Conservation (phyloP, 2,329 filamentous ascomycete genomes). For the Sordariomycetes sp. region DNA sequence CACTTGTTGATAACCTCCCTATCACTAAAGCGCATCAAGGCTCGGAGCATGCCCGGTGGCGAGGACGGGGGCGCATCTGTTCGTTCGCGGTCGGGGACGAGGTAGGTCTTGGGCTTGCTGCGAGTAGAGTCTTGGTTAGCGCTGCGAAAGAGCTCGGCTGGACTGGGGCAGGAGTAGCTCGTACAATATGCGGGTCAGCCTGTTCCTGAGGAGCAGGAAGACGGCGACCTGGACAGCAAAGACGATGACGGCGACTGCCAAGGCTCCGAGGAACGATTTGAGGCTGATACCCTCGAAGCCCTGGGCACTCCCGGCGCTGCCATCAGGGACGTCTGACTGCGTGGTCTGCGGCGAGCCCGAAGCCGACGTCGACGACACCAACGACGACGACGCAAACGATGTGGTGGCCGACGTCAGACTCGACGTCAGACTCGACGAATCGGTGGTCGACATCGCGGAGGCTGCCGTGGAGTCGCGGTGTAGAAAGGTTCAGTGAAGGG, state of each 20-base stretch:
- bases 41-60: slow-evolving; percentile 39
- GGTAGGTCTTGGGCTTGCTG: slow-evolving; percentile 74
- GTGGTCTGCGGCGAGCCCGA: neutral
- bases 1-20: slow-evolving; percentile 89
- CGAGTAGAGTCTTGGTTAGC: slow-evolving; percentile 7
- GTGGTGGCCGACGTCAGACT: neutral
- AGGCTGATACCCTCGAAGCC: slow-evolving; percentile 30
- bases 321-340: neutral
- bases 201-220: slow-evolving; percentile 71
- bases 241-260: slow-evolving; percentile 50
- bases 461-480: neutral
- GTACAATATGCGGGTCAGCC: slow-evolving; percentile 74
- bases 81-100: slow-evolving; percentile 76
- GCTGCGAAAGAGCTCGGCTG: neutral
- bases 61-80: slow-evolving; percentile 60
- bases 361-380: slow-evolving; percentile 6
- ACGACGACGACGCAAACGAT: slow-evolving; percentile 3
- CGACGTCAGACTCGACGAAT: too few species aligned
- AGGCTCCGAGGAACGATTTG: slow-evolving; percentile 52
- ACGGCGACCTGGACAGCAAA: slow-evolving; percentile 54
- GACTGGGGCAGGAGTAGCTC: slow-evolving; percentile 17
- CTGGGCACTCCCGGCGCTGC: slow-evolving; percentile 10
- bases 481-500: neutral
- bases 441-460: neutral
- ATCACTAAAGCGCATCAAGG: slow-evolving; percentile 58